Percentiles rank a stretch among this genome's conserved stretches.
Evolutionary conservation across 2,329 filamentous ascomycete genomes (phyloP).

Genomic region (Apiospora kogelbergensis): DNA sequence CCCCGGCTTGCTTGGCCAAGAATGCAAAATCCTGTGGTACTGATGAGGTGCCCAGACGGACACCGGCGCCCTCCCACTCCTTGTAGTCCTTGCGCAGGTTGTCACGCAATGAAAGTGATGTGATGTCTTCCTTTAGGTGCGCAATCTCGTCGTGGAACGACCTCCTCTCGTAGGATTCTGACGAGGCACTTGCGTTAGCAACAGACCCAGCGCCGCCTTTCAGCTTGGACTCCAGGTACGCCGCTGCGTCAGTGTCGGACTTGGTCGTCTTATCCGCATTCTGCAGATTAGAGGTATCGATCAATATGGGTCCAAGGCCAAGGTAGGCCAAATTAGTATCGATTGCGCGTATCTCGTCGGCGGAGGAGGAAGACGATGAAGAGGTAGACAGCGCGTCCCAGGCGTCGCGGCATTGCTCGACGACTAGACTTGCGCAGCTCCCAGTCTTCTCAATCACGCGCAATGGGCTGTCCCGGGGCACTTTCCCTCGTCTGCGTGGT

Average conservation of each 20-base stretch:
- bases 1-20: slow-evolving; percentile 53
- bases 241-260: slow-evolving; percentile 58
- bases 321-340: slow-evolving; percentile 65
- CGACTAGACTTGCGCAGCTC: slow-evolving; percentile 71
- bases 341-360: slow-evolving; percentile 32
- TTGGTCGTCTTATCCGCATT: slow-evolving; percentile 63
- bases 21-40: slow-evolving; percentile 64
- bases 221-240: slow-evolving; percentile 55
- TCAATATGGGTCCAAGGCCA: slow-evolving; percentile 68
- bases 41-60: slow-evolving; percentile 66
- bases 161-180: slow-evolving; percentile 47
- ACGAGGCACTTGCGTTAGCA: slow-evolving; percentile 4
- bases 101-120: slow-evolving; percentile 59
- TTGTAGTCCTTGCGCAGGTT: slow-evolving; percentile 84
- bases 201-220: background rate
- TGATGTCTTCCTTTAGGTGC: slow-evolving; percentile 67
- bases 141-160: slow-evolving; percentile 61
- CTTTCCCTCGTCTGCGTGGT: slow-evolving; percentile 71
- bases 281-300: slow-evolving; percentile 69
- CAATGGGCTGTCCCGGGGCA: slow-evolving; percentile 47
- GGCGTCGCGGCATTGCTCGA: slow-evolving; percentile 53
- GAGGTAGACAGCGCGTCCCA: slow-evolving; percentile 47
- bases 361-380: background rate
- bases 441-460: slow-evolving; percentile 66
- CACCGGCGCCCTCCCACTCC: slow-evolving; percentile 61